Percentiles rank a stretch among this genome's conserved stretches.
phyloP scores from a whole-genome alignment of 306 rosid species.

The Mimosa pudica region DNA sequence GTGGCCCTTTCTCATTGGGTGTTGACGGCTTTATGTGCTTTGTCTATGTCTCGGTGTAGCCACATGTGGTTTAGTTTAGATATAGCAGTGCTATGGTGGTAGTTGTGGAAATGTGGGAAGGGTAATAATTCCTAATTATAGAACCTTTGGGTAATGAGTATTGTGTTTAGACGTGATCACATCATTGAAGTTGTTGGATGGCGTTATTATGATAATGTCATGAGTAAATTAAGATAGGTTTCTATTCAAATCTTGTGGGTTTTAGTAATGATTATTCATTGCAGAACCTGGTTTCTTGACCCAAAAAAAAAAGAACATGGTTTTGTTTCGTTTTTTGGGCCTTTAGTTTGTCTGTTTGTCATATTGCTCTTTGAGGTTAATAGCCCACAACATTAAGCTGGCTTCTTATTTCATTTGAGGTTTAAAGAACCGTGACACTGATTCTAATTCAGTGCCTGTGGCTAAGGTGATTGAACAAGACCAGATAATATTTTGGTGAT shows the following conservation, averaged over 20 bases:
- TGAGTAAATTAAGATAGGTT: conserved; percentile 20
- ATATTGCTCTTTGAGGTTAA: not conserved
- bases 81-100: conserved; percentile 9
- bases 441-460: not conserved
- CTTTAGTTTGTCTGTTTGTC: not conserved
- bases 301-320: not conserved
- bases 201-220: conserved; percentile 26
- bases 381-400: not conserved
- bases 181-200: conserved; percentile 37
- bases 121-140: conserved; percentile 45
- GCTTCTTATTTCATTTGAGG: not conserved
- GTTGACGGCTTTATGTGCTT: not conserved
- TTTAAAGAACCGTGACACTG: not conserved
- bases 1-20: conserved; percentile 42
- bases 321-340: not conserved
- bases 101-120: not conserved
- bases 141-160: conserved; percentile 16
- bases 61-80: conserved; percentile 9
- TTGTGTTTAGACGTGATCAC: conserved; percentile 26
- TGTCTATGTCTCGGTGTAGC: not conserved
- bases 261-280: not conserved
- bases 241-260: not conserved
- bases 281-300: not conserved
- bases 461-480: not conserved
- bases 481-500: not conserved